Conservation (phyloP, 108 stramenopile genomes). For the Skeletonema tropicum region DNA sequence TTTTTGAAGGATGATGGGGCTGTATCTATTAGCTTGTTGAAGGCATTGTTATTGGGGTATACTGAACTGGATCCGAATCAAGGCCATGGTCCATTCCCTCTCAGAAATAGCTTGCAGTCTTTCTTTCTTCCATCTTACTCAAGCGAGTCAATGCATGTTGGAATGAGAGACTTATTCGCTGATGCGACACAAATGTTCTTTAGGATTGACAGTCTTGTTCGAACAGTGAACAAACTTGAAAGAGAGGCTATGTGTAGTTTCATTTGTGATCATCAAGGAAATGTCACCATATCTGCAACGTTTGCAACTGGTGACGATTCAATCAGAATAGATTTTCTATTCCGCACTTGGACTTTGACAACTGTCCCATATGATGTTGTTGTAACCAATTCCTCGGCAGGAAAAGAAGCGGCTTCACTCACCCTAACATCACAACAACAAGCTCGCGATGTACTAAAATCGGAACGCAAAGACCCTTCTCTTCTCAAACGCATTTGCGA, state of each 20-base stretch:
- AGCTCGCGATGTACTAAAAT: conserved; percentile 1
- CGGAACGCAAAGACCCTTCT: conserved; percentile 4
- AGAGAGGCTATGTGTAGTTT: conserved; percentile 13
- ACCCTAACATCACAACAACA: conserved; percentile 1
- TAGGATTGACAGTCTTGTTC: conserved; percentile 35
- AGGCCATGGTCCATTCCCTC: conserved; percentile 15
- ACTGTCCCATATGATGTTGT: conserved; percentile 30
- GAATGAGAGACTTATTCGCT: background rate
- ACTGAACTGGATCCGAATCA: background rate
- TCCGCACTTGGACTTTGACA: conserved; percentile 25
- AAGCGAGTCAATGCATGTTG: conserved; percentile 5
- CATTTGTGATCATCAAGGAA: conserved; percentile 12
- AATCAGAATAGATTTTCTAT: conserved; percentile 20
- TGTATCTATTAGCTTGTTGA: conserved; percentile 29
- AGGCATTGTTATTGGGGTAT: conserved; percentile 36
- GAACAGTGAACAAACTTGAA: conserved; percentile 33
- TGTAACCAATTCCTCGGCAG: conserved; percentile 7
- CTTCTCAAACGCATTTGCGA: conserved; percentile 16
- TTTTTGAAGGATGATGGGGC: conserved; percentile 42
- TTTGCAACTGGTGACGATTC: background rate
- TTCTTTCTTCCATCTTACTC: conserved; percentile 3
- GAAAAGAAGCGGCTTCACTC: conserved; percentile 10
- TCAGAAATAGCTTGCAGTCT: conserved; percentile 32
- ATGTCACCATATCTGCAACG: conserved; percentile 16
- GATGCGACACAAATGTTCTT: conserved; percentile 19